Conservation (phyloP, 1,139 yeast genomes). For the Candida labiduridarum region DNA sequence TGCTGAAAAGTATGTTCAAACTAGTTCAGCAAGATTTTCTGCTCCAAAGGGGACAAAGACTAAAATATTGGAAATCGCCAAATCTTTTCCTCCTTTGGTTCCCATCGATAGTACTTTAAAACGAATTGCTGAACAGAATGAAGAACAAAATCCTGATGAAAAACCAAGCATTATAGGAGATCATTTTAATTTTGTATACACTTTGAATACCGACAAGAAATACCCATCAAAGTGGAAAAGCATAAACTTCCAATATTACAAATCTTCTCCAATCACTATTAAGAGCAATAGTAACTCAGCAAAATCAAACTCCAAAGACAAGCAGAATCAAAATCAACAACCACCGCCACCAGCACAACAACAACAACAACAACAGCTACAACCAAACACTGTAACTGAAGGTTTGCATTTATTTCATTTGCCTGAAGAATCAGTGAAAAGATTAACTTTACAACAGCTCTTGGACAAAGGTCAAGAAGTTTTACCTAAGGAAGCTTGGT, state of each 20-base stretch:
- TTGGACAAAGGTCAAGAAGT: constrained; percentile 59
- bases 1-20: constrained; percentile 57
- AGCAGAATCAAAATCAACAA: not conserved
- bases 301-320: constrained; percentile 8
- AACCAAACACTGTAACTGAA: constrained; percentile 26
- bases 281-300: not conserved
- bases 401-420: constrained; percentile 50
- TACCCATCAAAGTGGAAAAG: constrained; percentile 61
- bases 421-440: constrained; percentile 51
- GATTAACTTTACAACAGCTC: constrained; percentile 61
- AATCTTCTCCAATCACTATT: constrained; percentile 17
- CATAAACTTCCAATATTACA: constrained; percentile 59
- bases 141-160: constrained; percentile 11
- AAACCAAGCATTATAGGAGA: constrained; percentile 39
- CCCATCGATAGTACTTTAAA: constrained; percentile 42
- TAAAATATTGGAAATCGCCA: constrained; percentile 54
- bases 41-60: constrained; percentile 47
- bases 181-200: constrained; percentile 57
- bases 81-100: constrained; percentile 53
- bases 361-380: not conserved
- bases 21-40: constrained; percentile 42
- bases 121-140: constrained; percentile 20
- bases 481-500: constrained; percentile 67
- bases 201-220: constrained; percentile 47
- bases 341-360: too few species aligned